Evolutionary conservation across 2,329 filamentous ascomycete species (phyloP), one percentile per base, ranked within the genome.

Genomic region (Metarhizium humberi): DNA sequence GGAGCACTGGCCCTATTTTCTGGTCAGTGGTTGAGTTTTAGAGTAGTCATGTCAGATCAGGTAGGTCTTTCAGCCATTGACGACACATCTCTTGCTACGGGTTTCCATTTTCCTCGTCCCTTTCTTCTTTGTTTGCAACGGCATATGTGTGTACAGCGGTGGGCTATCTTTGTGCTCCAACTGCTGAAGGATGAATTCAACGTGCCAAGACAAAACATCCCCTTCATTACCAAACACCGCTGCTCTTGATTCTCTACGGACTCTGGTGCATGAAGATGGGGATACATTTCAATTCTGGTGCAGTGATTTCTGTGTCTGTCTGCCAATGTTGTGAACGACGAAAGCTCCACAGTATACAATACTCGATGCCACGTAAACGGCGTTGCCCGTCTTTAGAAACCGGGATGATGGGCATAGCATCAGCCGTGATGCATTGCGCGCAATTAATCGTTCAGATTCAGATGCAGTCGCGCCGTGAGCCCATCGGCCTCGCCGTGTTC

Each of bases 71-170:
- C n/a, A 34, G 43, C 14, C 34, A 34, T 36, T 20, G 30, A 52
- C 29, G 20, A 52, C 40, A 8, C n/a, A 20, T 18, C 3, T 8
- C 14, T 10, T 16, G 32, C 43, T 38, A 25, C 40, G 36, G 6
- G 6, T 14, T 13, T n/a, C 6, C 16, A 25, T 20, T 18, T 36
- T 36, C 29, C 6, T 46, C n/a, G 25, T 25, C 25, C 25, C 25
- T 25, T 25, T 25, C 4, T 25, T 49, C 13, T 42, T 51, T 25
- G 58, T 51, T 57, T 56, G 55, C 56, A 58, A 75, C 68, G 78
- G 78, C 78, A 80, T 80, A 70, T 72, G 78, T 81, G 78, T 81
- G 78, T 81, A 80, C 78, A 79, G 75, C 78, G 76, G 68, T 71
- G 76, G 74, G 75, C 75, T 71, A 70, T 67, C 59, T 67, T 68